Evolutionary conservation across 1,284 basidiomycete genomes (phyloP).

Genomic region (Xerocomus cyaneibrunnescens): DNA sequence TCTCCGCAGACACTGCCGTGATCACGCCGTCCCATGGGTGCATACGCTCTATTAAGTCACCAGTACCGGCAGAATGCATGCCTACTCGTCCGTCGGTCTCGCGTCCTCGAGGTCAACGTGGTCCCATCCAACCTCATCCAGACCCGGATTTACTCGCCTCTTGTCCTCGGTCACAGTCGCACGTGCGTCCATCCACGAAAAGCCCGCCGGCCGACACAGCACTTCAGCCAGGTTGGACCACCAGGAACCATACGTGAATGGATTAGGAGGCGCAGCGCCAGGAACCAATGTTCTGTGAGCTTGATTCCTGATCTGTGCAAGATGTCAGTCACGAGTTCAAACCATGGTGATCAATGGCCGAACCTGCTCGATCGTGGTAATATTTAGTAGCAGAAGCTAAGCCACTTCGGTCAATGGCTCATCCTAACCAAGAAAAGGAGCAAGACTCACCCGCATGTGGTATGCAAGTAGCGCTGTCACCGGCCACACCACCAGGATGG

Average conservation of each 20-base stretch:
- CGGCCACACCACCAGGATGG: constrained; percentile 75
- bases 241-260: constrained; percentile 76
- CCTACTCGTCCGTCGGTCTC: constrained; percentile 33
- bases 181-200: constrained; percentile 63
- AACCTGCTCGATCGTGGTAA: constrained; percentile 93
- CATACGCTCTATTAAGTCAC: neutral
- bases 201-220: constrained; percentile 69
- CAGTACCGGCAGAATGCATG: neutral
- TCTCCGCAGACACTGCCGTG: constrained; percentile 20
- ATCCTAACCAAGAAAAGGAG: neutral
- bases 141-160: constrained; percentile 62
- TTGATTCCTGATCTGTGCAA: constrained; percentile 66
- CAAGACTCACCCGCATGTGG: constrained; percentile 72
- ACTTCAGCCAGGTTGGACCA: constrained; percentile 64
- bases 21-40: neutral
- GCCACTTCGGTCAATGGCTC: constrained; percentile 5
- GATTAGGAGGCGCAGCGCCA: constrained; percentile 67
- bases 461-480: constrained; percentile 77
- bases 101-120: constrained; percentile 22
- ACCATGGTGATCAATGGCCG: constrained; percentile 27
- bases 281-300: constrained; percentile 68
- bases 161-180: constrained; percentile 63
- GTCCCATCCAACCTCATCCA: constrained; percentile 36
- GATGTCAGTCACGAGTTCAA: constrained; percentile 13
- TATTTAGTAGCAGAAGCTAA: constrained; percentile 77